Base-by-base conservation (phyloP, 257 asterid genomes). In the Verbascum thapsus region DNA sequence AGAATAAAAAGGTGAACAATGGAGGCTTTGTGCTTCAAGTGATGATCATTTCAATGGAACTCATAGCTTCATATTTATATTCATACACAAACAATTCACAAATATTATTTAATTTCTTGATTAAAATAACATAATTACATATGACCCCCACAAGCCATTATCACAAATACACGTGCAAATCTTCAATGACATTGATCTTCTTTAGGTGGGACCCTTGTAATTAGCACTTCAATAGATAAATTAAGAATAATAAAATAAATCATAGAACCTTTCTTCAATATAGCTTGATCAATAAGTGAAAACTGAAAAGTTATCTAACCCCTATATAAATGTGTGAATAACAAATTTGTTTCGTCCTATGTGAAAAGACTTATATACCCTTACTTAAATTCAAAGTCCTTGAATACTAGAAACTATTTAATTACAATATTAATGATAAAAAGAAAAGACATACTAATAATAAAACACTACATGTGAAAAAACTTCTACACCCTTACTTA, bases 111-210 rank as follows among this genome's bases (percentile, higher is more conserved):
- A 5, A 7, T 48, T 55, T 23, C 15, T 41, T 10, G 23, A 26
- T 26, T 26, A 12, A 16, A 6, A 45, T 39, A 16, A 52, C 17
- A 6, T 53, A 9, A 74, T 12, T 48, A 48, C 22, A 54, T 20
- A n/a, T 54, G 65, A 58, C 70, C 78, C n/a, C 52, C 53, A 12
- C 58, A 23, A 41, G 55, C 77, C 82, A 83, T 53, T 71, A 71
- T 63, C 53, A 64, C 66, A 23, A 6, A 53, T 73, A 75, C 88
- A 86, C 86, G 80, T 83, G 85, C 83, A 65, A n/a, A 34, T 45
- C 22, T n/a, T 62, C 41, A 15, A 66, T 78, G 65, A 61, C 62
- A 17, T 60, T 60, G 17, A 58, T 58, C 59, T 56, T 56, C 11
- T 4, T 17, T 30, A 35, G 32, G 63, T 16, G 58, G 54, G 32